A percentile compares a stretch with the other conserved stretches of the same genome.
phyloP scores from a whole-genome alignment of 805 yeast species.

The Teunomyces lycoperdinae region DNA sequence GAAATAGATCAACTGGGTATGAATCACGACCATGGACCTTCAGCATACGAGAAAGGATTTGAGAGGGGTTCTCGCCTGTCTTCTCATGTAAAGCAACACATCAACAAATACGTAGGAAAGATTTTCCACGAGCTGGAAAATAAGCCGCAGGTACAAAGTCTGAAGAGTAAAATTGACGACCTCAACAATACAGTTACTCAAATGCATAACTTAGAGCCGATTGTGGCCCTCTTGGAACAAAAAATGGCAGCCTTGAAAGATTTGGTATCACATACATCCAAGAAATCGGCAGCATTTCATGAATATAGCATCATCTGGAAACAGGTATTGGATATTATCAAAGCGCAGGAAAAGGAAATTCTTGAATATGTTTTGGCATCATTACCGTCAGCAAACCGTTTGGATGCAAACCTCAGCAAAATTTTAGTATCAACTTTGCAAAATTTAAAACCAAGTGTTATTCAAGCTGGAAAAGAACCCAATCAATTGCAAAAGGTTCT shows the following conservation, averaged over 20 bases:
- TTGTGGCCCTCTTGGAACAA: constrained; percentile 25
- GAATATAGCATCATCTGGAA: constrained; percentile 27
- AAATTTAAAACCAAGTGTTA: not conserved
- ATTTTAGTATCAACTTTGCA: not conserved
- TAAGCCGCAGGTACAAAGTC: not conserved
- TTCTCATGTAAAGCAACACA: constrained; percentile 7
- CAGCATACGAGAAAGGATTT: constrained; percentile 36
- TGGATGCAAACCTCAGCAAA: not conserved
- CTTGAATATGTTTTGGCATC: constrained; percentile 10
- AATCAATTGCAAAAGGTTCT: constrained; percentile 13
- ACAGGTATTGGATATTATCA: constrained; percentile 19
- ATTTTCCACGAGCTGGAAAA: not conserved
- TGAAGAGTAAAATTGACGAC: not conserved
- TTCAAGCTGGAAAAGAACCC: not conserved
- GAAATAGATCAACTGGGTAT: not conserved
- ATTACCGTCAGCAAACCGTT: constrained; percentile 2
- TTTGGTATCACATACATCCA: constrained; percentile 21
- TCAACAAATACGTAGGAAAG: constrained; percentile 9
- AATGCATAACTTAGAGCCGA: constrained; percentile 34
- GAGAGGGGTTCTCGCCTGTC: constrained; percentile 32
- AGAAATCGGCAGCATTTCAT: constrained; percentile 26
- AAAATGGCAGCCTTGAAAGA: constrained; percentile 28
- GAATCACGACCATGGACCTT: constrained; percentile 21
- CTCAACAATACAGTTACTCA: constrained; percentile 29
- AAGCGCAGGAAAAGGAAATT: constrained; percentile 26